Evolutionary conservation across 345 rosid genomes (phyloP).

Genomic region (Citrus mangshanensis): DNA sequence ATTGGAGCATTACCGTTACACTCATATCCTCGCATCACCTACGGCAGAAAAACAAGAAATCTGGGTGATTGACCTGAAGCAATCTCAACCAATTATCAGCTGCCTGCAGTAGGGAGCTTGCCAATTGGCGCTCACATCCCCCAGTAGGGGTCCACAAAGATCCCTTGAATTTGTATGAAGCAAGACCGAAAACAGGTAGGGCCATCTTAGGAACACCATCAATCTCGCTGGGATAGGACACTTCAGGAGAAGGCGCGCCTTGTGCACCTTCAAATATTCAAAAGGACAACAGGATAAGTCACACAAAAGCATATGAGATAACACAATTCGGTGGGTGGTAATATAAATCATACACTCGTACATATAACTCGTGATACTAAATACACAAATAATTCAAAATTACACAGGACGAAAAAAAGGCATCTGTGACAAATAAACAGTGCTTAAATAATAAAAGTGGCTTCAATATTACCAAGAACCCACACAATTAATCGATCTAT

Average conservation of each 20-base stretch:
- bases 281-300: constrained; percentile 2
- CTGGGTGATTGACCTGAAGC: constrained; percentile 70
- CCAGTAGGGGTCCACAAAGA: constrained; percentile 71
- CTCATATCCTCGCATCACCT: constrained; percentile 16
- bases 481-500: neutral
- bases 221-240: constrained; percentile 26
- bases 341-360: neutral
- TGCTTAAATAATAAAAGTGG: neutral
- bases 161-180: constrained; percentile 76
- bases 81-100: constrained; percentile 67
- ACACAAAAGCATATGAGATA: neutral
- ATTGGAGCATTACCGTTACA: constrained; percentile 4
- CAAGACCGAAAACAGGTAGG: constrained; percentile 72
- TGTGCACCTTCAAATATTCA: constrained; percentile 28
- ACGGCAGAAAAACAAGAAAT: constrained; percentile 66
- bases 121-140: constrained; percentile 42
- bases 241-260: constrained; percentile 21
- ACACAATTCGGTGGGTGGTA: neutral
- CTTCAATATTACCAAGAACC: neutral
- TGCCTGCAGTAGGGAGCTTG: constrained; percentile 45
- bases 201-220: constrained; percentile 36
- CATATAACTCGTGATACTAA: too few relatives aligned
- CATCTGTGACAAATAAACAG: neutral
- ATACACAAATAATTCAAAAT: neutral
- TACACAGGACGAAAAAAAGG: neutral